Conservation (phyloP, 2,329 filamentous ascomycete genomes). For the Neonectria ditissima region DNA sequence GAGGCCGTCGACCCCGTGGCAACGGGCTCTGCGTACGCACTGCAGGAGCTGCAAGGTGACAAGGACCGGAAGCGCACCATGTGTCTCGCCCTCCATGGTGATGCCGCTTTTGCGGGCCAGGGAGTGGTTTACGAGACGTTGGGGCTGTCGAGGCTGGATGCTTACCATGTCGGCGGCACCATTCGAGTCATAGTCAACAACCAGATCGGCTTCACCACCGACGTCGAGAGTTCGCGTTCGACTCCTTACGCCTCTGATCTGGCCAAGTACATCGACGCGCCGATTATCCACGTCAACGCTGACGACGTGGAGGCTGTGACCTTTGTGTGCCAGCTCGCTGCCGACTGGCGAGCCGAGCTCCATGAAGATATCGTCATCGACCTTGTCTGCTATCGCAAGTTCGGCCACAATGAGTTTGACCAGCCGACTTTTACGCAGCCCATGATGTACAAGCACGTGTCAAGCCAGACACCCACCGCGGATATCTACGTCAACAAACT, state of each 20-base stretch:
- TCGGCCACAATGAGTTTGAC: conserved; percentile 99
- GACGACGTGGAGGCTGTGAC: conserved; percentile 98
- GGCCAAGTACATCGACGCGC: conserved; percentile 96
- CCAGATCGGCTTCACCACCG: conserved; percentile 99
- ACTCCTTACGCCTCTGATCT: conserved; percentile 99
- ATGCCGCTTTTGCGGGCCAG: conserved; percentile 95
- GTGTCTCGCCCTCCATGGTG: conserved; percentile 94
- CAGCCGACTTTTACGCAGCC: conserved; percentile 99
- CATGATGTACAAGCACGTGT: conserved; percentile 98
- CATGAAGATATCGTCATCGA: conserved; percentile 97
- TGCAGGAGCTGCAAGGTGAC: conserved; percentile 97
- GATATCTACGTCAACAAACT: conserved; percentile 92
- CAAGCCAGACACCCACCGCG: conserved; percentile 82
- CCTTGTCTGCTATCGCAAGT: conserved; percentile 97
- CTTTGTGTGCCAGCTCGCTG: conserved; percentile 95
- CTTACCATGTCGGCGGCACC: conserved; percentile 95
- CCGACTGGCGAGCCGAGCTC: conserved; percentile 98
- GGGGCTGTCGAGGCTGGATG: conserved; percentile 93
- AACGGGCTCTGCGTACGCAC: conserved; percentile 93
- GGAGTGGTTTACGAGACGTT: conserved; percentile 98
- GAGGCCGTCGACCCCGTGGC: conserved; percentile 98
- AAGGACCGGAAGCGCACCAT: conserved; percentile 85
- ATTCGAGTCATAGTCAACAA: conserved; percentile 98
- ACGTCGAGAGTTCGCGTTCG: conserved; percentile 94
- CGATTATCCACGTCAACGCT: conserved; percentile 98